These are phyloP conservation scores for Ganoderma leucocontextum DNA, from an alignment of 1,284 basidiomycete species.

Conservation along the genomic window DNA sequence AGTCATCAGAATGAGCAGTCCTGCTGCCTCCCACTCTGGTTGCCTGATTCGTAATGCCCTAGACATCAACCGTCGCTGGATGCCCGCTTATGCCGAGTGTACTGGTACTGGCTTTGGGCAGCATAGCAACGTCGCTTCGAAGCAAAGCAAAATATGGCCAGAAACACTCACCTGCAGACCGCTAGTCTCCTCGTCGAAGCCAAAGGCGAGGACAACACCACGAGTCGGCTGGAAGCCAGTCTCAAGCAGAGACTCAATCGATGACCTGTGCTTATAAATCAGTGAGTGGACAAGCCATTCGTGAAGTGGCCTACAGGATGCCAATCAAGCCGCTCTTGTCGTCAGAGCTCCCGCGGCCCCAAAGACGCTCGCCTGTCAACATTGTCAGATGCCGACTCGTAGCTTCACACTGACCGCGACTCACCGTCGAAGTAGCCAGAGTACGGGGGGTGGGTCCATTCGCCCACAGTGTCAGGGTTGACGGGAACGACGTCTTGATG, in stretches of 20 bases:
- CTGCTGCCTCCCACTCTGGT: not conserved
- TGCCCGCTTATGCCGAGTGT: not conserved
- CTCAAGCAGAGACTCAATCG: constrained; percentile 63
- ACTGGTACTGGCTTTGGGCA: not conserved
- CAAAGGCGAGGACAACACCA: constrained; percentile 67
- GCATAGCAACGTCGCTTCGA: not conserved
- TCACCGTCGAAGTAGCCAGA: constrained; percentile 48
- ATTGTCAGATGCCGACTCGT: not conserved
- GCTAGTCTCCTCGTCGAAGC: constrained; percentile 76
- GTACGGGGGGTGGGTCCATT: constrained; percentile 56
- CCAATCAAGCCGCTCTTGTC: constrained; percentile 71
- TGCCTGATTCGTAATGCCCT: not conserved
- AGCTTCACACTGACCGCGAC: not conserved
- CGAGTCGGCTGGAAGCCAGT: constrained; percentile 60
- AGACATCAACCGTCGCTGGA: not conserved
- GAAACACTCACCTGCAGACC: constrained; percentile 52
- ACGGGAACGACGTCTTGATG: constrained; percentile 76
- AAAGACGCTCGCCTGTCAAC: constrained; percentile 55
- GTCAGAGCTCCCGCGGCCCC: constrained; percentile 71
- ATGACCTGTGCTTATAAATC: constrained; percentile 45
- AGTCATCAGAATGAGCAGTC: constrained; percentile 18
- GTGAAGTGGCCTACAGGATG: constrained; percentile 50
- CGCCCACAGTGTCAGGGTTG: constrained; percentile 56
- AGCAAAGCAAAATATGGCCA: not conserved
- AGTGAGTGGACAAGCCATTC: not conserved